These are phyloP conservation scores for Purshia tridentata DNA, from an alignment of 306 rosid species.

Conservation along the genomic window DNA sequence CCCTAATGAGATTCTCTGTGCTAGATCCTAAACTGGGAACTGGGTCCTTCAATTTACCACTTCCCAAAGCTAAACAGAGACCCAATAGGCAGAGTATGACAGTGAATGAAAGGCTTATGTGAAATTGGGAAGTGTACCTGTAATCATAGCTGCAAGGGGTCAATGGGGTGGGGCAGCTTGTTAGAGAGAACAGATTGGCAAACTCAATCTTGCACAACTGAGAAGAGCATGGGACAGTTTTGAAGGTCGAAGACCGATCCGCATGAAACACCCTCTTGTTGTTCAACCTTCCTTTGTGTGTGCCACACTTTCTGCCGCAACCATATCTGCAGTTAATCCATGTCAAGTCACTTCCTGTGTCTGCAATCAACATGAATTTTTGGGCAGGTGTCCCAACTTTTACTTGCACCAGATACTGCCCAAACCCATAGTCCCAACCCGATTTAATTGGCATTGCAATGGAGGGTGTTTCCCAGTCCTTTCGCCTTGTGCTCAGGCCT, in stretches of 20 bases:
- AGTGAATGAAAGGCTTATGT: neutral
- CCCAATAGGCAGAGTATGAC: neutral
- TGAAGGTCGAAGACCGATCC: slow-evolving; percentile 46
- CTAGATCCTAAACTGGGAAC: neutral
- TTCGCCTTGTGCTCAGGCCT: slow-evolving; percentile 19
- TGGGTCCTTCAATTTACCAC: neutral
- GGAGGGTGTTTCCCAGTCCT: slow-evolving; percentile 1
- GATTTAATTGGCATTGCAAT: slow-evolving; percentile 44
- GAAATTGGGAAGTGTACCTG: slow-evolving; percentile 37
- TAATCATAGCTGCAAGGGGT: slow-evolving; percentile 67
- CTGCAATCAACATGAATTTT: slow-evolving; percentile 52
- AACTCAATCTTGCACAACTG: slow-evolving; percentile 43
- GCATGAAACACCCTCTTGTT: slow-evolving; percentile 40
- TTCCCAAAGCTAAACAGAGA: neutral
- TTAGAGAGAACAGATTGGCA: slow-evolving; percentile 38
- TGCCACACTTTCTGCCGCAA: slow-evolving; percentile 14
- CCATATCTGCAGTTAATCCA: slow-evolving; percentile 56
- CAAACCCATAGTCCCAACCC: slow-evolving; percentile 52
- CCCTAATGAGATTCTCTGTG: neutral
- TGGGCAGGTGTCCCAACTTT: slow-evolving; percentile 66
- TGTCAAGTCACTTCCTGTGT: slow-evolving; percentile 78
- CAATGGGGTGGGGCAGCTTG: slow-evolving; percentile 40
- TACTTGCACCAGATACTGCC: slow-evolving; percentile 61
- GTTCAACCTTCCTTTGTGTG: neutral
- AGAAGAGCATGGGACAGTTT: slow-evolving; percentile 43